phyloP scores from a whole-genome alignment of 2,329 filamentous ascomycete species.

The Chaetomium strumarium region DNA sequence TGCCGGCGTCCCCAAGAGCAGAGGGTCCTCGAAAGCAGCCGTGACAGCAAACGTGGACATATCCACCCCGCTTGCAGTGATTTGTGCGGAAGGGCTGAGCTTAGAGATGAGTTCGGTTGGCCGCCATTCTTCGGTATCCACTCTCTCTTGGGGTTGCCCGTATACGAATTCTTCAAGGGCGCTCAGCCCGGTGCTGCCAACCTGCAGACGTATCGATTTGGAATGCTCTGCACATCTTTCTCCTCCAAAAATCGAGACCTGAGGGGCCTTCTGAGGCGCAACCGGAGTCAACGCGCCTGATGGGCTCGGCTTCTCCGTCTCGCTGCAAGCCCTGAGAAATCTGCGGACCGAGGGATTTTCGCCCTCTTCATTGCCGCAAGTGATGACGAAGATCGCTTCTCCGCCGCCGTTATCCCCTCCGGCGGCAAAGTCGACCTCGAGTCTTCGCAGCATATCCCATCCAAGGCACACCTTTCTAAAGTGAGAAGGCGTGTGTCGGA shows the following conservation, averaged over 20 bases:
- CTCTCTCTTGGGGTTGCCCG: constrained; percentile 5
- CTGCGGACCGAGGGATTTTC: constrained; percentile 40
- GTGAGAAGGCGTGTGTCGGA: constrained; percentile 66
- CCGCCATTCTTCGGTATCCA: constrained; percentile 58
- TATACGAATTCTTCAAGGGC: constrained; percentile 1
- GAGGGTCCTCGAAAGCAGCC: constrained; percentile 71
- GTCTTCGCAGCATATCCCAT: constrained; percentile 84
- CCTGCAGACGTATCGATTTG: background rate
- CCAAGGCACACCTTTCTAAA: constrained; percentile 73
- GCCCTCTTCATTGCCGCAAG: constrained; percentile 62
- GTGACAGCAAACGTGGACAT: constrained; percentile 65
- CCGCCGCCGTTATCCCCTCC: constrained; percentile 72
- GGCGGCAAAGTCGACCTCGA: constrained; percentile 84
- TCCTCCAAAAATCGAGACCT: constrained; percentile 21
- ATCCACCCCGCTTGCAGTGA: constrained; percentile 70
- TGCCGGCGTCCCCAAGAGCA: constrained; percentile 46
- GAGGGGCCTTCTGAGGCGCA: background rate
- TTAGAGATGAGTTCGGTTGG: constrained; percentile 57
- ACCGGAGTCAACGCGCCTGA: constrained; percentile 18
- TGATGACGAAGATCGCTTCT: constrained; percentile 69
- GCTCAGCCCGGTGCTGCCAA: background rate
- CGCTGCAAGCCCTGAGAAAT: constrained; percentile 34
- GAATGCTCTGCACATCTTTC: background rate
- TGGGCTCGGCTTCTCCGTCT: constrained; percentile 6
- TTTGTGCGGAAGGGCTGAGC: constrained; percentile 50